Conservation (phyloP, 306 rosid genomes). For the Luffa aegyptiaca region DNA sequence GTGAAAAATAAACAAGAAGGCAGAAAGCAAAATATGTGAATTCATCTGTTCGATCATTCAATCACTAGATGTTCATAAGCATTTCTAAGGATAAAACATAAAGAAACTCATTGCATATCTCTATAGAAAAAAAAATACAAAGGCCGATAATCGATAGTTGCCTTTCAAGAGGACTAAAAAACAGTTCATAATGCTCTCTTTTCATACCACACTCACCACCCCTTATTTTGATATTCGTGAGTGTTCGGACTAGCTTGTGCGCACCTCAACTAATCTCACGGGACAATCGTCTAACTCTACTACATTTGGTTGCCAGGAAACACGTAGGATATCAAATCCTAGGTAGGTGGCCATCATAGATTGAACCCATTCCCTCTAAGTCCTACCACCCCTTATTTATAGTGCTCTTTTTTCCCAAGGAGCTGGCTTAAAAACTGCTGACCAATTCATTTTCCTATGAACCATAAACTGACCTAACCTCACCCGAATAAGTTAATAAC, state of each 20-base stretch:
- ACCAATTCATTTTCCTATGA: not conserved
- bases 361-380: too few relatives aligned
- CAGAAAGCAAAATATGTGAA: constrained; percentile 10
- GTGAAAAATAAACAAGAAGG: not conserved
- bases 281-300: too few relatives aligned
- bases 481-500: not conserved
- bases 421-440: not conserved
- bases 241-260: too few relatives aligned
- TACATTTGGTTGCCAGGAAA: too few relatives aligned
- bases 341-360: too few relatives aligned
- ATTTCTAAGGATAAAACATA: not conserved
- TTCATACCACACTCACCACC: not conserved
- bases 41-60: not conserved
- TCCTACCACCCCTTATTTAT: not conserved
- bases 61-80: not conserved
- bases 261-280: too few relatives aligned
- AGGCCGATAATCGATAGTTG: not conserved
- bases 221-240: not conserved
- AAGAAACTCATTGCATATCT: not conserved
- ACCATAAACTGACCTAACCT: not conserved
- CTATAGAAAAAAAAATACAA: not conserved
- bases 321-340: too few relatives aligned
- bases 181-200: too few relatives aligned
- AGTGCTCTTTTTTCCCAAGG: not conserved
- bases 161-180: not conserved